Percentiles rank a stretch among this genome's conserved stretches.
Evolutionary conservation across 1,284 basidiomycete species (phyloP).

Genomic region (Apiotrichum gracile): DNA sequence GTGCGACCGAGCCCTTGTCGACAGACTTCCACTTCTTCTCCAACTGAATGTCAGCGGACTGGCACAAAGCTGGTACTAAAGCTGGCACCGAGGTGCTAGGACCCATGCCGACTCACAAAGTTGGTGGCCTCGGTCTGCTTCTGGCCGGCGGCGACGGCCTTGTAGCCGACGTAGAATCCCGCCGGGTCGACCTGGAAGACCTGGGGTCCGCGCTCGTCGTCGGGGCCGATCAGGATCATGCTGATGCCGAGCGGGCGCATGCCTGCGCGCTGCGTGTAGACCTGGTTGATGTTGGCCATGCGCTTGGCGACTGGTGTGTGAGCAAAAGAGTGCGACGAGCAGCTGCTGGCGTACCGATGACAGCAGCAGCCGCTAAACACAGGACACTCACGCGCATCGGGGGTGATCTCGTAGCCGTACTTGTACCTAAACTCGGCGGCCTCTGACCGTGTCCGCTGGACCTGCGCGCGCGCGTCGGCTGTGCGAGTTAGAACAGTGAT

Average conservation of each 20-base stretch:
- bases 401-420: slow-evolving; percentile 96
- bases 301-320: slow-evolving; percentile 65
- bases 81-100: too few relatives aligned
- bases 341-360: not conserved
- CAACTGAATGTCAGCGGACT: slow-evolving; percentile 51
- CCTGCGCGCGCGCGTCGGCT: slow-evolving; percentile 93
- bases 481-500: slow-evolving; percentile 5
- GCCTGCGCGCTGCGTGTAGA: slow-evolving; percentile 93
- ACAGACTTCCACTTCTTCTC: slow-evolving; percentile 99
- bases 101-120: slow-evolving; percentile 50
- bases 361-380: not conserved
- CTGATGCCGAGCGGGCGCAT: slow-evolving; percentile 97
- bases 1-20: slow-evolving; percentile 57
- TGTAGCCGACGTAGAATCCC: slow-evolving; percentile 97
- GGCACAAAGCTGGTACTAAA: too few relatives aligned
- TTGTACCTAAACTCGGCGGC: slow-evolving; percentile 95
- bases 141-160: slow-evolving; percentile 90
- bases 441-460: slow-evolving; percentile 78
- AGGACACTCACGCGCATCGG: slow-evolving; percentile 60
- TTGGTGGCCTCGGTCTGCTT: slow-evolving; percentile 99
- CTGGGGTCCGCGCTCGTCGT: slow-evolving; percentile 83
- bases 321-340: not conserved
- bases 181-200: slow-evolving; percentile 98
- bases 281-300: slow-evolving; percentile 97
- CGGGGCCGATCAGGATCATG: slow-evolving; percentile 93